Conservation (phyloP, 139 green algal species). For the Zygnema circumcarinatum region DNA sequence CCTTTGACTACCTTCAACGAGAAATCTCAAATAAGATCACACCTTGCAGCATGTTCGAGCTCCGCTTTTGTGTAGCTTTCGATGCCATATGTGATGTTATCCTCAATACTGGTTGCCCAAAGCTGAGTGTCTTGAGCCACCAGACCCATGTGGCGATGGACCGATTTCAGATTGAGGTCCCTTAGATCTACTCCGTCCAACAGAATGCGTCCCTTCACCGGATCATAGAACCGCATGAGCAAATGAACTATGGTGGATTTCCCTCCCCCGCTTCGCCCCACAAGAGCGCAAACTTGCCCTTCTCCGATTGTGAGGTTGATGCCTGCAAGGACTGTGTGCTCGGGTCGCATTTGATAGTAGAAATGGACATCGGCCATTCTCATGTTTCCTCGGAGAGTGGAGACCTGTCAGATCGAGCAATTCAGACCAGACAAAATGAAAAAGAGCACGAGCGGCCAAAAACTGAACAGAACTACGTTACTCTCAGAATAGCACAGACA, state of each 20-base stretch:
- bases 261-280: conserved; percentile 63
- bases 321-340: conserved; percentile 60
- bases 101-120: conserved; percentile 62
- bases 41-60: conserved; percentile 56
- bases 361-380: conserved; percentile 61
- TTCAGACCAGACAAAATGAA: neutral
- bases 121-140: conserved; percentile 69
- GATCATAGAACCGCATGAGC: conserved; percentile 69
- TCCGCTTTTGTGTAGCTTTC: conserved; percentile 52
- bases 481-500: neutral
- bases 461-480: no score
- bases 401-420: no score
- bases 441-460: neutral
- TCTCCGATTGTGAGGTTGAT: conserved; percentile 58
- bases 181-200: conserved; percentile 64
- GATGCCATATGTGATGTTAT: conserved; percentile 60
- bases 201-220: conserved; percentile 52
- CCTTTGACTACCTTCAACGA: no score
- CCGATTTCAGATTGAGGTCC: conserved; percentile 55
- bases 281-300: conserved; percentile 64
- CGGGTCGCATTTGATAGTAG: conserved; percentile 67
- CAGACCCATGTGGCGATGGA: conserved; percentile 62
- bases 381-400: conserved; percentile 41
- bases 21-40: no score
- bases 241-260: conserved; percentile 68